Evolutionary conservation across 371 early-diverging fungal genomes (phyloP).

Genomic region (Entomophthora muscae): DNA sequence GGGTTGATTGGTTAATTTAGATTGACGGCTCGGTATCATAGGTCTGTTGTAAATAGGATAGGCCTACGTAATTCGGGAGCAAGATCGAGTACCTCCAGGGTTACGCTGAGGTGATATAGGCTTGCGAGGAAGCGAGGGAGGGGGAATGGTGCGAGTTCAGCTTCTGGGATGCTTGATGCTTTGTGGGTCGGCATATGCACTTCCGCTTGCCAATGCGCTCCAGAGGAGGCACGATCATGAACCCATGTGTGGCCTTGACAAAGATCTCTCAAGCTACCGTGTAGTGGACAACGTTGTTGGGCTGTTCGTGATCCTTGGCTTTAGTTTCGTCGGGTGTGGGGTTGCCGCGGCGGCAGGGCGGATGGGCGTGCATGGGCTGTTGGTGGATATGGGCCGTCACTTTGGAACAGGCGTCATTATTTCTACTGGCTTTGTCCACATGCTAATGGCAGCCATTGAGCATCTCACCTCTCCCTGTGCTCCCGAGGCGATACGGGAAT

Average conservation of each 20-base stretch:
- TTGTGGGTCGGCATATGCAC: not conserved
- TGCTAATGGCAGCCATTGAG: slow-evolving; percentile 23
- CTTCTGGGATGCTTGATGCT: not conserved
- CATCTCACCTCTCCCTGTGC: slow-evolving; percentile 25
- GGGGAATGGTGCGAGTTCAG: no score
- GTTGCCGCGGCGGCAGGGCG: not conserved
- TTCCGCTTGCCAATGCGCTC: not conserved
- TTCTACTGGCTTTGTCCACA: slow-evolving; percentile 59
- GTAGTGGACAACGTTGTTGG: slow-evolving; percentile 30
- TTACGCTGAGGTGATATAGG: no score
- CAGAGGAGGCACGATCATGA: not conserved
- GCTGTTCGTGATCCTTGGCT: slow-evolving; percentile 23
- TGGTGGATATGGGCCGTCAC: slow-evolving; percentile 24
- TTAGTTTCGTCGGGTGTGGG: slow-evolving; percentile 17
- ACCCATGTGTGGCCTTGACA: not conserved
- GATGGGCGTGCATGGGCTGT: not conserved
- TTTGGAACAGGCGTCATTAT: slow-evolving; percentile 66
- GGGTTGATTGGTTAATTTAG: no score
- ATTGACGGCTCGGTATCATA: no score
- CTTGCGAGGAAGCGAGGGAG: no score
- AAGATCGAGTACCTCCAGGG: no score
- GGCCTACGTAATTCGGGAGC: no score
- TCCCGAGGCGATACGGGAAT: slow-evolving; percentile 16
- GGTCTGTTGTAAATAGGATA: no score
- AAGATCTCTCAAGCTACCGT: slow-evolving; percentile 12